Percentiles rank a stretch among this genome's conserved stretches.
These are phyloP conservation scores for Apiospora arundinis DNA, from an alignment of 2,329 filamentous ascomycete species.

Conservation along the genomic window DNA sequence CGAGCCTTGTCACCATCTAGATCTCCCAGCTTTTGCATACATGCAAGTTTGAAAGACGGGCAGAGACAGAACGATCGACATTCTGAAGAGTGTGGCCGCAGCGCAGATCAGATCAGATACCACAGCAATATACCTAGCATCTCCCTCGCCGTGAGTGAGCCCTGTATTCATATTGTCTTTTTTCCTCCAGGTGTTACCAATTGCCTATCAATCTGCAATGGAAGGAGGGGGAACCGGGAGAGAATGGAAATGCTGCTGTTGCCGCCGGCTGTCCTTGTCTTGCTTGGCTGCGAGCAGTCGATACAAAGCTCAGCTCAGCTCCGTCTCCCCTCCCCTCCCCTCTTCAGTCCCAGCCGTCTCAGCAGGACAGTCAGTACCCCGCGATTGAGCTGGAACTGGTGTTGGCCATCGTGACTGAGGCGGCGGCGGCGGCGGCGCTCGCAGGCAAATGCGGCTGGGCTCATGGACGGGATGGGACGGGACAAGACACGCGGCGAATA, in stretches of 20 bases:
- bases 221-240: neutral
- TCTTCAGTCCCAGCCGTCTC: neutral
- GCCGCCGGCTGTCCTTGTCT: neutral
- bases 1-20: constrained; percentile 3
- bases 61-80: neutral
- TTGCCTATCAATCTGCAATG: neutral
- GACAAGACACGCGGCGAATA: neutral
- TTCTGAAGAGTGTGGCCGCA: constrained; percentile 1
- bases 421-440: neutral
- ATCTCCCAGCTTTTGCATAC: neutral
- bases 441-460: constrained; percentile 1
- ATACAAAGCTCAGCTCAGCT: neutral
- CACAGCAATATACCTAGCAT: neutral
- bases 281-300: neutral
- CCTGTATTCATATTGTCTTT: neutral
- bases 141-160: neutral
- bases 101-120: neutral
- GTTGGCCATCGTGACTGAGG: constrained; percentile 10
- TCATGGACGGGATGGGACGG: neutral
- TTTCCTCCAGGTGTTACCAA: neutral
- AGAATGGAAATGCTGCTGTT: neutral
- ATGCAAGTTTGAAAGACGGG: constrained; percentile 1
- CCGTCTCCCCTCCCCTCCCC: neutral
- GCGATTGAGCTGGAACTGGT: neutral
- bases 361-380: neutral